Evolutionary conservation across 768 basidiomycete genomes (phyloP).

Genomic region (Podaxis sp.): DNA sequence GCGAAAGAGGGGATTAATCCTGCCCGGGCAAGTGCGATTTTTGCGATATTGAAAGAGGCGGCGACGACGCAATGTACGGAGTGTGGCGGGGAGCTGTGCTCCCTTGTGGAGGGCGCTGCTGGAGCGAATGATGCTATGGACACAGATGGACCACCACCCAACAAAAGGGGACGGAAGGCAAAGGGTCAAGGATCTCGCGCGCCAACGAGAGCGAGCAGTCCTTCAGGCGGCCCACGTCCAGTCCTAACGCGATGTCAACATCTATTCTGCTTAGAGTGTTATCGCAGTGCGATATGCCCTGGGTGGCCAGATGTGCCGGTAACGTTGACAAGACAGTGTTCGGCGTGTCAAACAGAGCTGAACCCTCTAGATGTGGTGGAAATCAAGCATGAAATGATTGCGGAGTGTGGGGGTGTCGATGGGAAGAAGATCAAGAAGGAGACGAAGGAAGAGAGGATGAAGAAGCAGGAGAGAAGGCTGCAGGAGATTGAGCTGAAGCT

Average conservation of each 20-base stretch:
- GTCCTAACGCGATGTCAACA: conserved; percentile 93
- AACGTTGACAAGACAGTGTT: conserved; percentile 64
- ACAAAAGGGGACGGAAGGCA: conserved; percentile 48
- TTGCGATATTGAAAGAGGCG: conserved; percentile 82
- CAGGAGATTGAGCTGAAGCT: conserved; percentile 42
- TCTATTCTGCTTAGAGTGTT: conserved; percentile 87
- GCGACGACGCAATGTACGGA: conserved; percentile 88
- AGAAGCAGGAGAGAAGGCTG: conserved; percentile 65
- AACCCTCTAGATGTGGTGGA: conserved; percentile 78
- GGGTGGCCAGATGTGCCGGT: conserved; percentile 74
- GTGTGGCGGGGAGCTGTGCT: conserved; percentile 76
- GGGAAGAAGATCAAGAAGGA: conserved; percentile 44
- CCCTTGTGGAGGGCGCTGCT: conserved; percentile 43
- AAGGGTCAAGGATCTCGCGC: conserved; percentile 56
- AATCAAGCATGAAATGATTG: conserved; percentile 59
- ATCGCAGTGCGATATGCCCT: conserved; percentile 73
- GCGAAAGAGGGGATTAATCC: conserved; percentile 75
- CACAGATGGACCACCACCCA: conserved; percentile 45
- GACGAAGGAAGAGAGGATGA: conserved; percentile 36
- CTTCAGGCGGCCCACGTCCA: conserved; percentile 53
- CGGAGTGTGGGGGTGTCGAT: conserved; percentile 29
- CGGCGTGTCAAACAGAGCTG: conserved; percentile 74
- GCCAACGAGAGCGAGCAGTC: conserved; percentile 75
- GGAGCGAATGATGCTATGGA: conserved; percentile 43
- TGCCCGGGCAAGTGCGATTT: conserved; percentile 76